A percentile compares a stretch with the other conserved stretches of the same genome.
Conservation (phyloP, 2,329 filamentous ascomycete species). For the Aspergillus aculeatinus region DNA sequence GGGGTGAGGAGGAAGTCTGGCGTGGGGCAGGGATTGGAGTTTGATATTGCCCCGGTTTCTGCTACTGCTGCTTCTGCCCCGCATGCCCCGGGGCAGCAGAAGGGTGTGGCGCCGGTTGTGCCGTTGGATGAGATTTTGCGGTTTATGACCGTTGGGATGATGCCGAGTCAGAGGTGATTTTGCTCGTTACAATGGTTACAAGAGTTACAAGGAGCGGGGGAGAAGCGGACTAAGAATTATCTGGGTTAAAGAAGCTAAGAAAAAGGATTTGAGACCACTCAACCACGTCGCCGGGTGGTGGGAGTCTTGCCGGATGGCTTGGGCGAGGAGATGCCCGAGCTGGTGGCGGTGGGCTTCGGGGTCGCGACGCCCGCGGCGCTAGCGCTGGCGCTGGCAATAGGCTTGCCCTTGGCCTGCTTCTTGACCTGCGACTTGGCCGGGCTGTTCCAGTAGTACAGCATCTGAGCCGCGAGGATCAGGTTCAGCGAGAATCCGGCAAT, state of each 20-base stretch:
- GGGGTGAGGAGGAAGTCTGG: constrained; percentile 36
- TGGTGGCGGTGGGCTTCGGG: constrained; percentile 34
- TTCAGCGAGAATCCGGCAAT: constrained; percentile 90
- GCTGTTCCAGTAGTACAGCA: constrained; percentile 94
- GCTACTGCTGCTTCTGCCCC: constrained; percentile 31
- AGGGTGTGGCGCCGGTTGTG: constrained; percentile 22
- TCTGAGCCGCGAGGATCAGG: constrained; percentile 78
- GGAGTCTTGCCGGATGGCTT: constrained; percentile 50
- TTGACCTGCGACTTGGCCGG: constrained; percentile 37
- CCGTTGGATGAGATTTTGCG: constrained; percentile 50
- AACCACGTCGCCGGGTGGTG: constrained; percentile 58
- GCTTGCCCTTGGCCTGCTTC: constrained; percentile 20
- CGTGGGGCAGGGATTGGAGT: constrained; percentile 31
- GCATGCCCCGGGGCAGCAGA: constrained; percentile 12
- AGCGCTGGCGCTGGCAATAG: constrained; percentile 14
- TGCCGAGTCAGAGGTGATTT: constrained; percentile 27
- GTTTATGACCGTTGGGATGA: constrained; percentile 52
- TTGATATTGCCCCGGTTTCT: constrained; percentile 35
- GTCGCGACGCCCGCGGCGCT: constrained; percentile 22
- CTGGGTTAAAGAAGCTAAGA: constrained; percentile 15
- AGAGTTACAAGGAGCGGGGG: neutral
- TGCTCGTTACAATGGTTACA: neutral
- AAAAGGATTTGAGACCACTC: constrained; percentile 12
- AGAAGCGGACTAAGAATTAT: neutral
- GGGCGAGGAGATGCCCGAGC: constrained; percentile 42